Evolutionary conservation across 768 basidiomycete species (phyloP).

Genomic region (Clitopilus hobsonii): DNA sequence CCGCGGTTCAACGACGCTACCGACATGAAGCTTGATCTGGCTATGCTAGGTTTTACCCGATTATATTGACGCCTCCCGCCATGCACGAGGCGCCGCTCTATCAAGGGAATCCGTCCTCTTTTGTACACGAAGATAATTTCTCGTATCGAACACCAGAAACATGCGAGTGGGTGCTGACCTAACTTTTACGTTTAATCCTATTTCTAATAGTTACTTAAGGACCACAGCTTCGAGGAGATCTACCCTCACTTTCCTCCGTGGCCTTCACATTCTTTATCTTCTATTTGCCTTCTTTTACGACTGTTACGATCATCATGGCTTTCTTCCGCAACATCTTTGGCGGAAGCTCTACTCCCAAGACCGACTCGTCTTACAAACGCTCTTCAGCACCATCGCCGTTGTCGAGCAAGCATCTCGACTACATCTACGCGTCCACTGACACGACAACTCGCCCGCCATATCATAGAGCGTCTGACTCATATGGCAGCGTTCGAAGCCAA

Average conservation of each 20-base stretch:
- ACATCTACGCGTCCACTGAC: conserved; percentile 34
- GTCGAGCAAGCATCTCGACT: conserved; percentile 23
- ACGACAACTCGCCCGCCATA: conserved; percentile 30
- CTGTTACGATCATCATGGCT: not conserved
- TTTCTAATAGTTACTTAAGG: conserved; percentile 1
- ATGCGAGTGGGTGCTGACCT: not conserved
- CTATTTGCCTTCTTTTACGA: not conserved
- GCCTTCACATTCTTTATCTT: not conserved
- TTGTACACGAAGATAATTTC: not conserved
- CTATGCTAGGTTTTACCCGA: not conserved
- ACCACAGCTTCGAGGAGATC: not conserved
- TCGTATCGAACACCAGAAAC: conserved; percentile 1
- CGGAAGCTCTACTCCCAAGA: conserved; percentile 15
- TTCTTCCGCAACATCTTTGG: conserved; percentile 36
- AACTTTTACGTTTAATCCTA: not conserved
- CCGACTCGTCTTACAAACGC: conserved; percentile 32
- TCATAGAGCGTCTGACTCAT: conserved; percentile 26
- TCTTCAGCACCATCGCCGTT: conserved; percentile 33
- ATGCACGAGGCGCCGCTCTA: not conserved
- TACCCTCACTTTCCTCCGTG: not conserved
- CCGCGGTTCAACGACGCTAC: not conserved
- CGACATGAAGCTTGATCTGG: not conserved
- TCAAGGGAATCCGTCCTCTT: not conserved
- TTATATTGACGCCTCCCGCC: not conserved
- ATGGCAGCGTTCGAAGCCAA: conserved; percentile 34